phyloP scores from a whole-genome alignment of 2,329 filamentous ascomycete genomes.

The Coleophoma eucalyptorum region DNA sequence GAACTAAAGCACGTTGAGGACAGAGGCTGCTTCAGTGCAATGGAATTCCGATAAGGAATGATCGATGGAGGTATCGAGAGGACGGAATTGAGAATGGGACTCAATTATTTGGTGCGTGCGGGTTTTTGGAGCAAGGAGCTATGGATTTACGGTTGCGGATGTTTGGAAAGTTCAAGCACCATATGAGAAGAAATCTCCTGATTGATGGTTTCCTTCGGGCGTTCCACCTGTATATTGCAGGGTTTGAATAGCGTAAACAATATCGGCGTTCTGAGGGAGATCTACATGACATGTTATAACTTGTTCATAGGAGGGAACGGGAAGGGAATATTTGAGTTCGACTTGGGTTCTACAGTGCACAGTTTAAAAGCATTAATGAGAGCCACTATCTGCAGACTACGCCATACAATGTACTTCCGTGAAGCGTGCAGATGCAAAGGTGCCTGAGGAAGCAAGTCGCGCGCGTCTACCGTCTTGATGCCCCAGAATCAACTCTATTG shows the following conservation, averaged over 20 bases:
- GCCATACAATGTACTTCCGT: no score
- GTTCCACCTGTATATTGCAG: not conserved
- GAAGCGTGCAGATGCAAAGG: no score
- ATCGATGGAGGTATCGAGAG: slow-evolving; percentile 14
- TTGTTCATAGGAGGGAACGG: no score
- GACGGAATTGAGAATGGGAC: slow-evolving; percentile 3
- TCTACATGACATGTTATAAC: not conserved
- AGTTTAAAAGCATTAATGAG: no score
- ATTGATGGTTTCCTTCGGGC: not conserved
- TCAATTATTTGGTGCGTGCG: no score
- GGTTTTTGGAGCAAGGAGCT: not conserved
- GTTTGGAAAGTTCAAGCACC: not conserved
- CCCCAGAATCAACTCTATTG: no score
- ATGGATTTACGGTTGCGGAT: not conserved
- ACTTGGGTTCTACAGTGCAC: no score
- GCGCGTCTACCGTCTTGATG: no score
- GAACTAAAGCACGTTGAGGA: slow-evolving; percentile 87
- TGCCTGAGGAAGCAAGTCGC: no score
- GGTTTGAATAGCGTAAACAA: not conserved
- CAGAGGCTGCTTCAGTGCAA: slow-evolving; percentile 74
- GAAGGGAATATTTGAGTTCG: no score
- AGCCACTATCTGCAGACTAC: no score
- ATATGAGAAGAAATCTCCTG: not conserved
- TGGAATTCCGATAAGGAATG: slow-evolving; percentile 77
- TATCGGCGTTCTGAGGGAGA: not conserved